phyloP scores from a whole-genome alignment of 345 rosid genomes.

The Cardamine chenopodiifolia region DNA sequence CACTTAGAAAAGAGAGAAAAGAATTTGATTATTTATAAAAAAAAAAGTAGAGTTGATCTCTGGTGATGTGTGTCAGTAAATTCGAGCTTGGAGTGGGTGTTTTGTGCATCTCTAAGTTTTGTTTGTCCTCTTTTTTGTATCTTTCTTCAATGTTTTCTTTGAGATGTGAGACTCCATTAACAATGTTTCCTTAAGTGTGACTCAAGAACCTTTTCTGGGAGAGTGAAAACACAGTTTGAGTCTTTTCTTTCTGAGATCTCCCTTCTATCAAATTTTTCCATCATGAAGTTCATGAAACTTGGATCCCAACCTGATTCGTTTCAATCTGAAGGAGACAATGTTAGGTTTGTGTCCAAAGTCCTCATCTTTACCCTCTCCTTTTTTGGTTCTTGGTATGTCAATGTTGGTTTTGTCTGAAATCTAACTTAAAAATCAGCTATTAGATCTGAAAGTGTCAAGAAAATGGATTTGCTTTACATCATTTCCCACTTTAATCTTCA shows the following conservation, averaged over 20 bases:
- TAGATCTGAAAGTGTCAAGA: slow-evolving; percentile 8
- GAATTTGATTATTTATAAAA: slow-evolving; percentile 33
- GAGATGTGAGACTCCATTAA: slow-evolving; percentile 45
- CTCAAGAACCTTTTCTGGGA: slow-evolving; percentile 49
- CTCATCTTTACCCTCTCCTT: neutral
- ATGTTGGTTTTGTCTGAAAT: slow-evolving; percentile 20
- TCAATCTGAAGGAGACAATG: slow-evolving; percentile 67
- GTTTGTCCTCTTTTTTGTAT: slow-evolving; percentile 19
- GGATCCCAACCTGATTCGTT: slow-evolving; percentile 85
- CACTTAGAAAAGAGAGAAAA: slow-evolving; percentile 46
- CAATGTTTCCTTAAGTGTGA: slow-evolving; percentile 48
- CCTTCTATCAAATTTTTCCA: neutral
- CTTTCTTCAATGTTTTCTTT: slow-evolving; percentile 38
- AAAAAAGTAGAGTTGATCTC: slow-evolving; percentile 39
- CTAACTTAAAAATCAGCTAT: too few species aligned
- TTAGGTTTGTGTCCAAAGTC: slow-evolving; percentile 49
- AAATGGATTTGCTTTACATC: too few species aligned
- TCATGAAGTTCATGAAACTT: slow-evolving; percentile 94
- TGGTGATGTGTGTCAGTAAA: slow-evolving; percentile 59
- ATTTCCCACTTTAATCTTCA: neutral
- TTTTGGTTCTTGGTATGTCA: neutral
- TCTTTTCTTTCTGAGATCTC: slow-evolving; percentile 14
- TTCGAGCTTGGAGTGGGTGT: slow-evolving; percentile 68
- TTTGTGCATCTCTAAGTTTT: slow-evolving; percentile 43
- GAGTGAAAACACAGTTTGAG: slow-evolving; percentile 4